Conservation (phyloP, 78 protist species). For the Dictyostelium firmibasis region DNA sequence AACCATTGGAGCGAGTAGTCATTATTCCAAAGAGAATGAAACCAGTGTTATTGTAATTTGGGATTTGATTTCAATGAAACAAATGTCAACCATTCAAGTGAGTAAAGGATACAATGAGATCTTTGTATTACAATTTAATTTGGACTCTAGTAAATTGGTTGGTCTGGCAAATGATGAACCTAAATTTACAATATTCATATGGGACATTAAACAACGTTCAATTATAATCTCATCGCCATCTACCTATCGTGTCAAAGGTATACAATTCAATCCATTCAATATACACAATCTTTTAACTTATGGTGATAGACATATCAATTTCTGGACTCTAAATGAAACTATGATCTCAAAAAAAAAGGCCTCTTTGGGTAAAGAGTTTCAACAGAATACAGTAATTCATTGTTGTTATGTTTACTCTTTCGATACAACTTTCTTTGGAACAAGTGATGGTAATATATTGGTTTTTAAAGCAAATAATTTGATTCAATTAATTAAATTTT, state of each 20-base stretch:
- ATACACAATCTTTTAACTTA: not conserved
- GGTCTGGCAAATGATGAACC: not conserved
- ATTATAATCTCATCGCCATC: not conserved
- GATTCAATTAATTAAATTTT: not conserved
- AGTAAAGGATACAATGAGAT: not conserved
- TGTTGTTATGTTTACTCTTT: not conserved
- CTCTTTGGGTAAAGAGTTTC: not conserved
- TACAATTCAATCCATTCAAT: not conserved
- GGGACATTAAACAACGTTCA: not conserved
- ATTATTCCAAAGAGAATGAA: not conserved
- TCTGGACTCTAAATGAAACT: constrained; percentile 25
- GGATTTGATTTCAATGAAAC: not conserved
- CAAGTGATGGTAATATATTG: not conserved
- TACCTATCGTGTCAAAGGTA: not conserved
- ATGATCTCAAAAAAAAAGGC: not conserved
- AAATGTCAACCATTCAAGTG: not conserved
- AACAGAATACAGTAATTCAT: not conserved
- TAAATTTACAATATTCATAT: not conserved
- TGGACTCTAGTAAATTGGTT: not conserved
- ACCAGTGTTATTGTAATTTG: not conserved
- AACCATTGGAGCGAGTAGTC: not conserved
- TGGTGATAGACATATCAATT: constrained; percentile 8
- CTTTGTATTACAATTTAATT: not conserved
- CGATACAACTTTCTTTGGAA: constrained; percentile 5
- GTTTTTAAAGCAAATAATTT: not conserved